Evolutionary conservation across 2,329 filamentous ascomycete genomes (phyloP), one percentile per base, ranked within the genome.

Genomic region (Aspergillus vadensis): DNA sequence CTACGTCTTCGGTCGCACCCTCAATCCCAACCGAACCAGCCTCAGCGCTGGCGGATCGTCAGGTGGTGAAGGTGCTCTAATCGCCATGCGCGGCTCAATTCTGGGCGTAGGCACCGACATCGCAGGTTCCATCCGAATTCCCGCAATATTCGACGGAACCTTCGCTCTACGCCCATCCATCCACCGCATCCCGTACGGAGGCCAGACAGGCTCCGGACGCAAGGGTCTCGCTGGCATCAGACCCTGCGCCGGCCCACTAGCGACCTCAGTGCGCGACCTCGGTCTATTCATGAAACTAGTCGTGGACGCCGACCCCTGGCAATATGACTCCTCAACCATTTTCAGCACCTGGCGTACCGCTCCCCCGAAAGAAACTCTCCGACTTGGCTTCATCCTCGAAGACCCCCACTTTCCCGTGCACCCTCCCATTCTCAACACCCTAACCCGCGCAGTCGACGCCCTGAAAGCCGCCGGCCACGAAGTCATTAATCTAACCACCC

Each of bases 21-120:
- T 88, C 1, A 90, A 89, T 65, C 88, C 88, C 0, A 76, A 83
- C 63, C 87, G 88, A 57, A 79, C 83, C 1, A 75, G 78, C 7
- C 75, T 88, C 14, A 85, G 82, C 0, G 80, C 86, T 0, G 88
- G 88, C 2, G 88, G 89, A 1, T 85, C 82, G 5, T 85, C 84
- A 0, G 88, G 88, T 3, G 88, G 89, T n/a, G 87, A 89, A 69
- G 86, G 82, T 0, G 84, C 85, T 0, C 71, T 88, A 3, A 69
- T 88, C 14, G 83, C 81, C 1, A 81, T 88, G 76, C 79, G 81
- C n/a, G 86, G 86, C 0, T 83, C 79, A 36, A 74, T 85, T 2
- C 64, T 89, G 0, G 87, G 87, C 0, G 77, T 88, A 2, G 85
- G 85, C 0, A 88, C 86, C 0, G 87, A 89, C 69, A 80, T 88